Conservation (phyloP, 2,329 filamentous ascomycete genomes). For the Colletotrichum spaethianum region DNA sequence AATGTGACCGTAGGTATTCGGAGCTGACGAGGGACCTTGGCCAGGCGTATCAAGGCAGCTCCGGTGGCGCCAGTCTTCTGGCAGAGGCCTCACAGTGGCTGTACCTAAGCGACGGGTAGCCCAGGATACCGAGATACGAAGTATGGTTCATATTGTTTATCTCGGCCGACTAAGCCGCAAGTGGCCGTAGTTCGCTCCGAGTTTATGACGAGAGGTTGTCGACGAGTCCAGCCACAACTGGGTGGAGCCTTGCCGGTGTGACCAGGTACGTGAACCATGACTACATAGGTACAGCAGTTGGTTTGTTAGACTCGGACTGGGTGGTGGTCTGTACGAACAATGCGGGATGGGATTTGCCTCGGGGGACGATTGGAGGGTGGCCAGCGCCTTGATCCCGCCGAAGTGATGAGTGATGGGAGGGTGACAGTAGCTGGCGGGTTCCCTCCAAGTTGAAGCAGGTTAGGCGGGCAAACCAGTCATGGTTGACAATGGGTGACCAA, state of each 20-base stretch:
- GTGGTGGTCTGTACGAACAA: neutral
- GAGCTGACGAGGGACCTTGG: slow-evolving; percentile 2
- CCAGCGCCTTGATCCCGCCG: neutral
- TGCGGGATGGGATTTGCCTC: neutral
- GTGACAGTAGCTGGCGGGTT: neutral
- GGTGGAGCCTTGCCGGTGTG: slow-evolving; percentile 30
- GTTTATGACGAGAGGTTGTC: neutral
- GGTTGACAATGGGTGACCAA: neutral
- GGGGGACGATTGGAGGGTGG: slow-evolving; percentile 3
- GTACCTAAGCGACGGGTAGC: slow-evolving; percentile 19
- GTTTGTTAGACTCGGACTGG: slow-evolving; percentile 8
- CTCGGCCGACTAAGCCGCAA: slow-evolving; percentile 18
- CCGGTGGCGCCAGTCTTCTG: slow-evolving; percentile 1
- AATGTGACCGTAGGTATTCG: slow-evolving; percentile 4
- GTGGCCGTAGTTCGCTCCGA: neutral
- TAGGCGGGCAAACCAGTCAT: neutral
- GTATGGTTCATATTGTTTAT: slow-evolving; percentile 9
- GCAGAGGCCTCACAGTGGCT: slow-evolving; percentile 8
- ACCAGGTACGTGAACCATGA: neutral
- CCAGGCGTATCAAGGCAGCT: slow-evolving; percentile 1
- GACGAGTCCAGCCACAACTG: slow-evolving; percentile 31
- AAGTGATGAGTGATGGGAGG: neutral
- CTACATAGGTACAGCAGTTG: neutral
- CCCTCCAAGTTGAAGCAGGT: neutral
- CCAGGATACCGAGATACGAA: slow-evolving; percentile 15